Evolutionary conservation across 2,329 filamentous ascomycete species (phyloP), one percentile per base, ranked within the genome.

Genomic region (Alternaria panax): DNA sequence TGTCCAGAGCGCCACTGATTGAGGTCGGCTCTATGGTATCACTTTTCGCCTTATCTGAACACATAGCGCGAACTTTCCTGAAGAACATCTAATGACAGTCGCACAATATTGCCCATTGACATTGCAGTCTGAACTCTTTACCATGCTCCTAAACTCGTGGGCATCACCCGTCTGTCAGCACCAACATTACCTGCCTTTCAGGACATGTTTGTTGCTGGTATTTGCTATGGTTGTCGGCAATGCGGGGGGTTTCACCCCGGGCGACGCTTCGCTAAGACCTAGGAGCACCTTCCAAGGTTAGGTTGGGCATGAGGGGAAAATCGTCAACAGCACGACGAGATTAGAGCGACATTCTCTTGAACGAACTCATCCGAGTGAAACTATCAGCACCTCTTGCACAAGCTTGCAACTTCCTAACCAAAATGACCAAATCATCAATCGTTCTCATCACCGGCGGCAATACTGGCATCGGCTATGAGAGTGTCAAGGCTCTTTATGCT

Each of bases 401-500:
- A 38, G n/a, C 36, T 45, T 6, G 9, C 5, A 3, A 14, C 11
- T 7, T 8, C 9, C 2, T 2, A 28, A 20, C 2, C 25, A 5
- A 46, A 8, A 71, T 74, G 63, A 57, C 71, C 9, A 46, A 64
- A 18, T 76, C 75, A 51, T 59, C 64, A 18, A 77, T 86, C 59
- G 71, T 88, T n/a, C 73, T 89, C 42, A 82, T 89, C 62, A 89
- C 87, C 2, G 87, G 87, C 34, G 86, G 80, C 60, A 89, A 88
- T 65, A 87, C 83, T 0, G 87, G 87, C 16, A 81, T 90, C 20
- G 88, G 88, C 3, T 84, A 82, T 36, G 83, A 89, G 64, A 81
- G 80, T 7, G 82, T 88, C 50, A 87, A 84, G 61, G 82, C 85
- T 1, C 76, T 90, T 0, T 77, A 81, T 43, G 63, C 54, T 3